Base-by-base conservation (phyloP, 2,329 filamentous ascomycete species). In the Arthrobotrys sinensis region DNA sequence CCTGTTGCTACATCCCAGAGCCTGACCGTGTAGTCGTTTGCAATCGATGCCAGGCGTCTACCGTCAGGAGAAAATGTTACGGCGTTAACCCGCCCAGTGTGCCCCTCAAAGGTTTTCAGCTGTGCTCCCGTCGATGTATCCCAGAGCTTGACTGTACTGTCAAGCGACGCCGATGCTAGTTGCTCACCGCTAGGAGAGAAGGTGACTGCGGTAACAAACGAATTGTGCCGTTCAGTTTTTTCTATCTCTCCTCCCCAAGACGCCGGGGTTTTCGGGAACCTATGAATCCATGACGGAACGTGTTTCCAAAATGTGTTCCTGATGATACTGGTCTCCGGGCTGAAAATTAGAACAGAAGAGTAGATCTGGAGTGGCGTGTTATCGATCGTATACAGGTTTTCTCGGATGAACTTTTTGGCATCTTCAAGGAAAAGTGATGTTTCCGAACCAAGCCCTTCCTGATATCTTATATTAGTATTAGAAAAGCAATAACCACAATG, bases 331-430 rank as follows among this genome's bases (percentile, higher is more conserved):
- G 1, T 40, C 16, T 14, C 3, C 0, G 64, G 64, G 12, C 28
- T 50, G 16, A 67, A 67, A 48, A 67, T 55, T 7, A 67, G 11
- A 24, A 28, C 28, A 1, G 64, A 67, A 1, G 50, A 52, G 16
- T 67, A 67, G 14, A 67, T 4, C 14, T 67, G 64, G 28, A 67
- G 64, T 45, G 64, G 64, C 5, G 64, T 46, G 6, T 32, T 7
- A 19, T 67, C n/a, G 2, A 55, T 28, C 16, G 43, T 45, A 14
- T 10, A 10, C 16, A 28, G 12, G 24, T 38, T 34, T 38, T 67
- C 14, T 21, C 53, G 16, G 3, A 67, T 38, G n/a, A 67, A 67
- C 11, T 45, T 46, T 38, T 16, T 48, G 6, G 64, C 14, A 12
- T 66, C 63, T 3, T 21, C 2, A 19, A 66, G 10, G 16, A 66